phyloP scores from a whole-genome alignment of 2,329 filamentous ascomycete species.

The Ophiostoma sp. region DNA sequence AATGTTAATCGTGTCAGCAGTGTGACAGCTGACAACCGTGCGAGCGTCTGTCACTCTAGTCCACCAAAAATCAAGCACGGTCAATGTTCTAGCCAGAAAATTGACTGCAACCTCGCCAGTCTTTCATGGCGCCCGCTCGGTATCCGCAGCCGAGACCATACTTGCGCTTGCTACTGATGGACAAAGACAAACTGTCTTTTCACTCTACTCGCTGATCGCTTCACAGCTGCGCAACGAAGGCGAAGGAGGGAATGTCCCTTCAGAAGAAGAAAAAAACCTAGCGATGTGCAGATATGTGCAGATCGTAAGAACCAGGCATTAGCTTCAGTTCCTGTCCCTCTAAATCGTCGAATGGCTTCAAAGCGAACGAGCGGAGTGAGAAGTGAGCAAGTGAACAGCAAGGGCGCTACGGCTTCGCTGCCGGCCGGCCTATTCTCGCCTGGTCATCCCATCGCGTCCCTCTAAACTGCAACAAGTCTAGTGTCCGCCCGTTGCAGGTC shows the following conservation, averaged over 20 bases:
- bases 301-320: neutral
- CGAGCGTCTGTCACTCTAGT: too few relatives aligned
- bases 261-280: neutral
- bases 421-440: constrained; percentile 4
- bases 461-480: neutral
- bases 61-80: too few relatives aligned
- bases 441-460: neutral
- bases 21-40: too few relatives aligned
- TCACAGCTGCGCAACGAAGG: neutral
- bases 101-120: neutral
- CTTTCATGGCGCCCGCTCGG: neutral
- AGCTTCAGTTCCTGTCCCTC: neutral
- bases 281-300: neutral
- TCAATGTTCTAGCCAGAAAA: too few relatives aligned
- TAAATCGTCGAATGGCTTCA: neutral
- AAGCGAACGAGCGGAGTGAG: neutral
- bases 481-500: neutral
- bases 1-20: too few relatives aligned
- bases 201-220: neutral
- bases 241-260: neutral
- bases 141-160: neutral
- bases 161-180: too few relatives aligned
- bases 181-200: neutral
- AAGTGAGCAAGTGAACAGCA: neutral
- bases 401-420: constrained; percentile 6